Conservation (phyloP, 176 grass and related monocot species). For the Dactylis glomerata region DNA sequence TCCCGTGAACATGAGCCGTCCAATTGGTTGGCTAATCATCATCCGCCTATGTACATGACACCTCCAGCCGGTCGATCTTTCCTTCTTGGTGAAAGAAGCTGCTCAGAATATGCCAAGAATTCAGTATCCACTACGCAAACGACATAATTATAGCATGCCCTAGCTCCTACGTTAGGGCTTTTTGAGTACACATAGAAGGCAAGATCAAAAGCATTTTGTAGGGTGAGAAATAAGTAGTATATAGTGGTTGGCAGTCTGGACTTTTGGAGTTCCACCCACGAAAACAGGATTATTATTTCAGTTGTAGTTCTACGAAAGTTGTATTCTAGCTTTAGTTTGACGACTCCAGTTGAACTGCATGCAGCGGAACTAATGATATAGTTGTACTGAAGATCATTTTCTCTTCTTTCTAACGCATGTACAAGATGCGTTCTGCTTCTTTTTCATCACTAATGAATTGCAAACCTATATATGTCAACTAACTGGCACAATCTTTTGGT, state of each 20-base stretch:
- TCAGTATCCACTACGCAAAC: neutral
- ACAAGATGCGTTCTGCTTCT: neutral
- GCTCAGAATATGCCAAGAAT: constrained; percentile 24
- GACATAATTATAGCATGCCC: neutral
- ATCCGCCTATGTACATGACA: neutral
- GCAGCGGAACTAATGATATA: neutral
- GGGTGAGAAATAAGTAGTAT: neutral
- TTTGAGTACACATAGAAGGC: neutral
- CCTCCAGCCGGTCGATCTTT: neutral
- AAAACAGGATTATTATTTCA: neutral
- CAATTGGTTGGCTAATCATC: constrained; percentile 30
- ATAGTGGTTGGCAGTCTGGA: neutral
- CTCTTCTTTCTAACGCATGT: neutral
- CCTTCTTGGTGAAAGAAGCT: constrained; percentile 5
- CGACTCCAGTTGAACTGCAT: neutral
- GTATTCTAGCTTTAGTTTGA: neutral
- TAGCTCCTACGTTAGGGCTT: neutral
- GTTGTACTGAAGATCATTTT: neutral
- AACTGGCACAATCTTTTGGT: neutral
- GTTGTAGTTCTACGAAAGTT: too few relatives aligned
- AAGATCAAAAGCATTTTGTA: neutral
- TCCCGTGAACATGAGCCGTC: constrained; percentile 30
- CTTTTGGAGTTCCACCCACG: constrained; percentile 14
- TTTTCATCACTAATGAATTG: neutral
- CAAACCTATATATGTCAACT: neutral